phyloP scores from a whole-genome alignment of 108 stramenopile genomes.

The Fragilariopsis cylindrus region DNA sequence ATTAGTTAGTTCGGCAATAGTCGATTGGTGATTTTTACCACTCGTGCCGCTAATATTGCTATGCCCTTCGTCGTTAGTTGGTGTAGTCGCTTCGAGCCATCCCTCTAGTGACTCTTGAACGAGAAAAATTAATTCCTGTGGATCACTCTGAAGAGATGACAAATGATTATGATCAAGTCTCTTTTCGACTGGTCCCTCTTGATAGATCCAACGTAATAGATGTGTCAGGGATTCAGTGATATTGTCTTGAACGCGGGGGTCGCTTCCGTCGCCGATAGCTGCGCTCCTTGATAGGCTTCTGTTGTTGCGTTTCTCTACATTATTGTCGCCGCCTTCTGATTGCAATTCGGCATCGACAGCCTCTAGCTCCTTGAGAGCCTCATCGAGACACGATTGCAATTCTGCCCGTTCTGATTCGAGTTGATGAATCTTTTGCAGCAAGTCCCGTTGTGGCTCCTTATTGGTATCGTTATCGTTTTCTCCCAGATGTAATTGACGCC shows the following conservation, averaged over 20 bases:
- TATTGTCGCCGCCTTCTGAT: background rate
- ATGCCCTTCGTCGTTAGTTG: background rate
- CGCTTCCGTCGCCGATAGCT: background rate
- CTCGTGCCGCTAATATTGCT: background rate
- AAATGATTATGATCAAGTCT: slow-evolving; percentile 6
- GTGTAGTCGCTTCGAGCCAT: slow-evolving; percentile 17
- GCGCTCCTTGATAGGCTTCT: background rate
- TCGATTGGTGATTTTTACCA: background rate
- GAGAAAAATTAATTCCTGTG: slow-evolving; percentile 22
- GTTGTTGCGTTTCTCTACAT: background rate
- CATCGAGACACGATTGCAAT: slow-evolving; percentile 57
- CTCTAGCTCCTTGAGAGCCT: slow-evolving; percentile 61
- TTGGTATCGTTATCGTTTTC: background rate
- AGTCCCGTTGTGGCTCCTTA: background rate
- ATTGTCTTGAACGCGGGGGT: background rate
- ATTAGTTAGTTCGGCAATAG: slow-evolving; percentile 20
- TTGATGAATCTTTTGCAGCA: slow-evolving; percentile 35
- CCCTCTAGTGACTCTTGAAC: slow-evolving; percentile 37
- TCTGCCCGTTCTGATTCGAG: slow-evolving; percentile 57
- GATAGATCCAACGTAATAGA: slow-evolving; percentile 47
- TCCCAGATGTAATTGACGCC: slow-evolving; percentile 12
- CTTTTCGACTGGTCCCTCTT: slow-evolving; percentile 24
- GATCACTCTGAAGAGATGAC: slow-evolving; percentile 1
- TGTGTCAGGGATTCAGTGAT: slow-evolving; percentile 41
- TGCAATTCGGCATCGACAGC: slow-evolving; percentile 56